These are phyloP conservation scores for Boletellus emodensis DNA, from an alignment of 768 basidiomycete species.

Conservation along the genomic window DNA sequence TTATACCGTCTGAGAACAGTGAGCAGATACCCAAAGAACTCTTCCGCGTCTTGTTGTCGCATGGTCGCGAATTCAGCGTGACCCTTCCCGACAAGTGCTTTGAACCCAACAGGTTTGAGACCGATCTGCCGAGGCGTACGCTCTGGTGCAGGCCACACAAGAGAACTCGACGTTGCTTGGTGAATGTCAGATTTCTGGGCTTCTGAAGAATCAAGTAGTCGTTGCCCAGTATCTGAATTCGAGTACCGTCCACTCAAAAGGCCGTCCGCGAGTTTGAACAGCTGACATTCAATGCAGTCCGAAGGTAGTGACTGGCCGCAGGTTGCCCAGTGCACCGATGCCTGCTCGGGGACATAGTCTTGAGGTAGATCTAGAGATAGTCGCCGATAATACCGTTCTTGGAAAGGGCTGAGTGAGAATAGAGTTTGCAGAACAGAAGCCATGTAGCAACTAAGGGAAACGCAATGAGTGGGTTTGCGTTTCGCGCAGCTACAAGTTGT, in stretches of 20 bases:
- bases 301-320: constrained; percentile 73
- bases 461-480: not conserved
- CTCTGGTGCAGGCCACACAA: constrained; percentile 28
- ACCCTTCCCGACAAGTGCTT: constrained; percentile 84
- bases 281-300: constrained; percentile 90
- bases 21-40: constrained; percentile 84
- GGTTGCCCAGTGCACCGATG: constrained; percentile 48
- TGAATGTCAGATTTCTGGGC: constrained; percentile 1
- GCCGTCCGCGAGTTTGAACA: constrained; percentile 89
- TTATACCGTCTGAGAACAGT: constrained; percentile 65
- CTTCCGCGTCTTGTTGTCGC: constrained; percentile 95
- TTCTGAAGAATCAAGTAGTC: constrained; percentile 13
- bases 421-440: constrained; percentile 86
- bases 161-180: constrained; percentile 30
- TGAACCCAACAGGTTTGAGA: constrained; percentile 78
- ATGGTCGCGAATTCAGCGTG: constrained; percentile 95
- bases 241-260: constrained; percentile 91
- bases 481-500: not conserved
- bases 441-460: constrained; percentile 76
- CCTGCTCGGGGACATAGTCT: constrained; percentile 25
- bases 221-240: constrained; percentile 43
- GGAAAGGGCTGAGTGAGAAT: constrained; percentile 78
- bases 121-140: constrained; percentile 60
- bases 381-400: constrained; percentile 57
- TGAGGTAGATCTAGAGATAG: constrained; percentile 10